These are phyloP conservation scores for Pseudopithomyces chartarum DNA, from an alignment of 2,329 filamentous ascomycete genomes.

Conservation along the genomic window DNA sequence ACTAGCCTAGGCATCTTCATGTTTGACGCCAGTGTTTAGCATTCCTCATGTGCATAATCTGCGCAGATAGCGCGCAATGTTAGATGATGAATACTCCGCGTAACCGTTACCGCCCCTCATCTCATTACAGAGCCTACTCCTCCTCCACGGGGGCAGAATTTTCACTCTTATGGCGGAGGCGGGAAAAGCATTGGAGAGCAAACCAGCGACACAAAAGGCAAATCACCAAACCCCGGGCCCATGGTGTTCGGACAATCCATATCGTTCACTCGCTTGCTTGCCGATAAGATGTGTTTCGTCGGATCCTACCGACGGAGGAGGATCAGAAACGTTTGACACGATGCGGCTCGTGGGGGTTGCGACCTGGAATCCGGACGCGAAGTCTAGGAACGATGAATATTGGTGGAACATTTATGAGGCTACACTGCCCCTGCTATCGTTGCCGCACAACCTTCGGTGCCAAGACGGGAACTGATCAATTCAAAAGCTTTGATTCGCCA, in stretches of 20 bases:
- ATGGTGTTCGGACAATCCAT: slow-evolving; percentile 1
- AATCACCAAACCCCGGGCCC: background rate
- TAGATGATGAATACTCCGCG: slow-evolving; percentile 7
- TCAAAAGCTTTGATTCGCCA: slow-evolving; percentile 11
- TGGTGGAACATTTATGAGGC: slow-evolving; percentile 14
- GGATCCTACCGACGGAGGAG: background rate
- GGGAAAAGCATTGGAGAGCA: background rate
- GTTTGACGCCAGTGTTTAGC: slow-evolving; percentile 12
- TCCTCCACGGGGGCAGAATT: background rate
- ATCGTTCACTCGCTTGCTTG: slow-evolving; percentile 7
- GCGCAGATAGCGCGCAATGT: background rate
- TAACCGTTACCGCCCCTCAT: background rate
- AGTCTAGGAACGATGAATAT: slow-evolving; percentile 3
- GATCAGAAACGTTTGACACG: slow-evolving; percentile 8
- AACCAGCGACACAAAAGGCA: background rate
- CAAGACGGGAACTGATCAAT: background rate
- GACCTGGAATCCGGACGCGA: slow-evolving; percentile 5
- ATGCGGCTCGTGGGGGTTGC: slow-evolving; percentile 5
- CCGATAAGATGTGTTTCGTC: background rate
- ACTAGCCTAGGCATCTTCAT: slow-evolving; percentile 12
- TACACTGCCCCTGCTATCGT: slow-evolving; percentile 15
- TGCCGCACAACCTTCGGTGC: slow-evolving; percentile 11
- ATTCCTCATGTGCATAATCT: background rate
- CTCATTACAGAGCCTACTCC: background rate
- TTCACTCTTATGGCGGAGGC: background rate